Base-by-base conservation (phyloP, 2,329 filamentous ascomycete genomes). In the Trichoderma lentiforme region DNA sequence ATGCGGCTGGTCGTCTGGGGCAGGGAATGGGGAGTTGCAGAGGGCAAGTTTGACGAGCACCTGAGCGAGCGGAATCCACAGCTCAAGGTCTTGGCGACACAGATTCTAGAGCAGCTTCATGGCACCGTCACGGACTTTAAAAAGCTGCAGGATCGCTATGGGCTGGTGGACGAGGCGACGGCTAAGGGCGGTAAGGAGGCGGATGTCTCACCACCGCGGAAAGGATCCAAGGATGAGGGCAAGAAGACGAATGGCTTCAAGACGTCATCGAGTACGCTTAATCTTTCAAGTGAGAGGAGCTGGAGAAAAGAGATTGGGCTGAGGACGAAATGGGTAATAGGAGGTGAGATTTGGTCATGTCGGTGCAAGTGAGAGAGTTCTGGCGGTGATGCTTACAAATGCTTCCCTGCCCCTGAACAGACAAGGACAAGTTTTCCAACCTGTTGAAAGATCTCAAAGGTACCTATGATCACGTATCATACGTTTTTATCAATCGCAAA, bases 1-100 rank as follows among this genome's bases (percentile, higher is more conserved):
- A 85, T 84, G 82, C 80, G 84, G 4, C 79, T 85, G 43, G 76
- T 83, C 34, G 82, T 85, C 71, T 85, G 84, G 84, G 84, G 84
- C 21, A 77, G 84, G 36, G 82, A 85, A 74, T 85, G 84, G 84
- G 84, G 84, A 28, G 83, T 86, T 39, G 79, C 82, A 11, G 84
- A 86, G 77, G 84, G 84, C 6, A 78, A 74, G 64, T 77, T 85
- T 1, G 84, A 85, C 75, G 81, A 80, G 39, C 83, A 84, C 71
- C 78, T 85, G 9, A 78, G 77, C 43, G 81, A 79, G 51, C 76
- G 77, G 62, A 82, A 82, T 63, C 80, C 81, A 47, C 80, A 80
- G 74, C 76, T 85, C 75, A 77, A 81, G 66, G 73, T 73, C 24
- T 74, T 85, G 73, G 84, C 84, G 12, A 78, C 79, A 70, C 78